These are phyloP conservation scores for Medicago ruthenica DNA, from an alignment of 306 rosid genomes.

Conservation along the genomic window DNA sequence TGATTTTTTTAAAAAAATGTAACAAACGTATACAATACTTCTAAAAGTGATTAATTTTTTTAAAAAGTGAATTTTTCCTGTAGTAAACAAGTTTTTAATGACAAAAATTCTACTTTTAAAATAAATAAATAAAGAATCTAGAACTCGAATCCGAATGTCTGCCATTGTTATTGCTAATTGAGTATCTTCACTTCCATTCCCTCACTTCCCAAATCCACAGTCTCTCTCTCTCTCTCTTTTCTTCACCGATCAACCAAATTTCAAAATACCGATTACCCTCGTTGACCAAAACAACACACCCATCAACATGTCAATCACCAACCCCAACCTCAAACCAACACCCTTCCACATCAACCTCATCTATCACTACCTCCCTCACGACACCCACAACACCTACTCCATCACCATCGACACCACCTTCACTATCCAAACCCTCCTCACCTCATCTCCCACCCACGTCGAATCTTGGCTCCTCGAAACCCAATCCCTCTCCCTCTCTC, in stretches of 20 bases:
- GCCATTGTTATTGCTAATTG: too few species aligned
- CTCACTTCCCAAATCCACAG: background rate
- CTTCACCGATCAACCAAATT: background rate
- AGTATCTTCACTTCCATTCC: too few species aligned
- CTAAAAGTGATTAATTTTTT: too few species aligned
- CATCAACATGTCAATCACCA: background rate
- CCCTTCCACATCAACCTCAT: background rate
- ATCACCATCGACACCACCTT: slow-evolving; percentile 23
- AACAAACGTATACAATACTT: too few species aligned
- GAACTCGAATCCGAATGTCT: too few species aligned
- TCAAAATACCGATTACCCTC: background rate
- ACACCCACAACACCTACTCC: slow-evolving; percentile 30
- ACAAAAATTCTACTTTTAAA: too few species aligned
- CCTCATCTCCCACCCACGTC: slow-evolving; percentile 32
- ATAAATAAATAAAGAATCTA: too few species aligned
- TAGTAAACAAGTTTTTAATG: too few species aligned
- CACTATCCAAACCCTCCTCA: slow-evolving; percentile 36
- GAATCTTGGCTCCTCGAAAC: slow-evolving; percentile 38
- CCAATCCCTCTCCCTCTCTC: background rate
- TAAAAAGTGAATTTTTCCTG: too few species aligned
- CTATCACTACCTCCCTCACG: slow-evolving; percentile 15
- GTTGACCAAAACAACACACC: background rate
- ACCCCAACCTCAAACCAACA: background rate
- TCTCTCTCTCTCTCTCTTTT: background rate
- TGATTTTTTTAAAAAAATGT: too few species aligned